Percentiles rank a stretch among this genome's conserved stretches.
These are phyloP conservation scores for Yamadazyma insecticola DNA, from an alignment of 805 yeast genomes.

Conservation along the genomic window DNA sequence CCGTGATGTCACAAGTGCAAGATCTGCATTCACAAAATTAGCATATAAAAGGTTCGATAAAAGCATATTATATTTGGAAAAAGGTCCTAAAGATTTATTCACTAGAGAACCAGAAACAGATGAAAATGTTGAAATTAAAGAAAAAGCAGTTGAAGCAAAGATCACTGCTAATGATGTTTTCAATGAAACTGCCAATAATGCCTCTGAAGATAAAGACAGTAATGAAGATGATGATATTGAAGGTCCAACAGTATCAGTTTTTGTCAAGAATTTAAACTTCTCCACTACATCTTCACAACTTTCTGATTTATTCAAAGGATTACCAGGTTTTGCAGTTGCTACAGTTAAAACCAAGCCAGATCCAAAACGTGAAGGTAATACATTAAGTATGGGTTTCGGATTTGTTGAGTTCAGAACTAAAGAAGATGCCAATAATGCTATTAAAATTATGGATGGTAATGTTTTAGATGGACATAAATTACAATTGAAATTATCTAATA, in stretches of 20 bases:
- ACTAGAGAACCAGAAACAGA: conserved; percentile 48
- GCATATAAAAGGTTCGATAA: conserved; percentile 87
- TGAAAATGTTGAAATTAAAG: conserved; percentile 26
- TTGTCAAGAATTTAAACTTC: conserved; percentile 90
- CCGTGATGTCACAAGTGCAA: conserved; percentile 75
- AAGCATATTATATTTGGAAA: conserved; percentile 83
- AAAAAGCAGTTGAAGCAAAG: conserved; percentile 42
- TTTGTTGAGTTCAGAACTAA: conserved; percentile 84
- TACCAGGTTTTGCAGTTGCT: conserved; percentile 79
- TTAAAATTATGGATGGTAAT: conserved; percentile 66
- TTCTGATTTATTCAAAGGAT: conserved; percentile 55
- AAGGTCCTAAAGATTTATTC: conserved; percentile 85
- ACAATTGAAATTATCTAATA: conserved; percentile 82
- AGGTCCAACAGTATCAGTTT: conserved; percentile 83
- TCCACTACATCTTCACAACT: conserved; percentile 61
- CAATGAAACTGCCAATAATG: conserved; percentile 18
- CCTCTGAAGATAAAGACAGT: conserved; percentile 12
- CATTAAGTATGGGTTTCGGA: conserved; percentile 96
- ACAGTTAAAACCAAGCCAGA: conserved; percentile 86
- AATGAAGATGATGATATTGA: conserved; percentile 40
- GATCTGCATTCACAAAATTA: conserved; percentile 83
- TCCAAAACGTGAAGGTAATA: conserved; percentile 60
- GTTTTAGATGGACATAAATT: conserved; percentile 85
- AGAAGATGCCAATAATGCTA: conserved; percentile 75
- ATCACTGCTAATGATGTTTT: conserved; percentile 42